Evolutionary conservation across 176 grass and related monocot species (phyloP).

Genomic region (Otatea glauca): DNA sequence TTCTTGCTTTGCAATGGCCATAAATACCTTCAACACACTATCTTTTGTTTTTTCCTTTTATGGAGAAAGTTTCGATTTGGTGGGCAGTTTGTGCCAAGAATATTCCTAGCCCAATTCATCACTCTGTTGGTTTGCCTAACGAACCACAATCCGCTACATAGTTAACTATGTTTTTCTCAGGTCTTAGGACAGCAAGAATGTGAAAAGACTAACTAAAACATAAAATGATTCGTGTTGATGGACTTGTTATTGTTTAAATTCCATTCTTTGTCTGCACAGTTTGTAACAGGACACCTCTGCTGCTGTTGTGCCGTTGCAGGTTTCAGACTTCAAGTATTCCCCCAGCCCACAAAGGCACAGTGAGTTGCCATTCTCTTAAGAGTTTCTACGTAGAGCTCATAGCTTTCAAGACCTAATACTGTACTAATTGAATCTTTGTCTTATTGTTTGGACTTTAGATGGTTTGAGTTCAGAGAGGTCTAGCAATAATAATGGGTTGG

Average conservation of each 20-base stretch:
- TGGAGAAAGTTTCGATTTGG: no score
- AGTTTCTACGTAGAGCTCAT: background rate
- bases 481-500: constrained; percentile 34
- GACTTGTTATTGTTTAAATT: constrained; percentile 24
- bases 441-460: constrained; percentile 47
- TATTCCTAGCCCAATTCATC: no score
- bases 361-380: constrained; percentile 38
- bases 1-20: no score
- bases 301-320: constrained; percentile 36
- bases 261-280: background rate
- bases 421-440: constrained; percentile 26
- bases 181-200: no score
- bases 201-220: no score
- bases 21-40: no score
- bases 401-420: background rate
- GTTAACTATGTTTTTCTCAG: no score
- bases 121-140: no score
- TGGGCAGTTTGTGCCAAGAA: no score
- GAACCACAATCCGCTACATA: no score
- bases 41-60: no score
- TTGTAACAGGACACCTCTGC: background rate
- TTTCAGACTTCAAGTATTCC: constrained; percentile 54
- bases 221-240: no score
- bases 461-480: constrained; percentile 45
- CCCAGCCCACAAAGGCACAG: constrained; percentile 60